Evolutionary conservation across 805 yeast genomes (phyloP).

Genomic region (Candida incommunis): DNA sequence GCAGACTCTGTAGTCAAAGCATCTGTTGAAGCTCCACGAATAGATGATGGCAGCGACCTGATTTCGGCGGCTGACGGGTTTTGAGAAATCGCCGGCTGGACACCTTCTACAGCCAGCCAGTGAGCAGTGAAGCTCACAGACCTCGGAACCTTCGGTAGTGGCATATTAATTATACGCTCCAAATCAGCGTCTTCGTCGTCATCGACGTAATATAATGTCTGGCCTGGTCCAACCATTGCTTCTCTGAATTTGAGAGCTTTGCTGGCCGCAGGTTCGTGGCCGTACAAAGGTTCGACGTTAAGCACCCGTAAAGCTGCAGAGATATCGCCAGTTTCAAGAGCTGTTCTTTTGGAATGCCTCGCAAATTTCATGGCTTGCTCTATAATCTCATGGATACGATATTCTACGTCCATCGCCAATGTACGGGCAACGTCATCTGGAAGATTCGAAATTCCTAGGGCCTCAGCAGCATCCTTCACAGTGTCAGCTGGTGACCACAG

Average conservation of each 20-base stretch:
- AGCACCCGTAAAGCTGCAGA: slow-evolving; percentile 68
- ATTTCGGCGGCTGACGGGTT: slow-evolving; percentile 74
- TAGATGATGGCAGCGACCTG: slow-evolving; percentile 57
- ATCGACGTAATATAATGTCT: slow-evolving; percentile 81
- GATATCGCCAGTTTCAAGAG: slow-evolving; percentile 69
- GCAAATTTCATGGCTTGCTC: slow-evolving; percentile 94
- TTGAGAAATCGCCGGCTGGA: slow-evolving; percentile 94
- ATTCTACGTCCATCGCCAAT: slow-evolving; percentile 98
- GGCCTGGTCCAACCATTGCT: slow-evolving; percentile 84
- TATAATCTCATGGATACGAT: slow-evolving; percentile 84
- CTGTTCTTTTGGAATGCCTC: slow-evolving; percentile 81
- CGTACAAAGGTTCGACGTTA: slow-evolving; percentile 68
- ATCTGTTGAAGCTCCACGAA: slow-evolving; percentile 68
- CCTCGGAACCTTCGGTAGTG: slow-evolving; percentile 90
- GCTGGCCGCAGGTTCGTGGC: slow-evolving; percentile 22
- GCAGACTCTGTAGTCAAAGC: slow-evolving; percentile 33
- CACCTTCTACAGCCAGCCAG: slow-evolving; percentile 97
- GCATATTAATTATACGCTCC: slow-evolving; percentile 84
- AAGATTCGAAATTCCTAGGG: slow-evolving; percentile 57
- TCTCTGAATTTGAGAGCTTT: slow-evolving; percentile 69
- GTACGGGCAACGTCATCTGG: slow-evolving; percentile 91
- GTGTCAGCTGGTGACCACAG: slow-evolving; percentile 97
- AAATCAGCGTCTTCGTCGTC: slow-evolving; percentile 85
- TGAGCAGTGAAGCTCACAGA: slow-evolving; percentile 79
- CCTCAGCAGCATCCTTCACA: slow-evolving; percentile 89